Evolutionary conservation across 495 filamentous ascomycete genomes (phyloP).

Genomic region (Neohortaea acidophila): DNA sequence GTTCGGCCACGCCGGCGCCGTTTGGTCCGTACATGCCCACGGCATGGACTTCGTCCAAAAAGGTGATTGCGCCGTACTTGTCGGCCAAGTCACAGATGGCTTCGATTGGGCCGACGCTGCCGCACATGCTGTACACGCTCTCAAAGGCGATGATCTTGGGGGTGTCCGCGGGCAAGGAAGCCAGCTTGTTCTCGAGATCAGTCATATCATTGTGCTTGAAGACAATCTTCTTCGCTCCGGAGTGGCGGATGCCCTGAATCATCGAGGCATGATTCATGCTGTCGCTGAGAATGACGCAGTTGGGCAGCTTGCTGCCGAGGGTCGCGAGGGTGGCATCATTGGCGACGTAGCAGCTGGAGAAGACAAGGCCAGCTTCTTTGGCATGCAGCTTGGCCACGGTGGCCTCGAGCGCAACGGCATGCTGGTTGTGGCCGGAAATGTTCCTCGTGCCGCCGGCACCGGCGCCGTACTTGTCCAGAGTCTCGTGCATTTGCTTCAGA

Average conservation of each 20-base stretch:
- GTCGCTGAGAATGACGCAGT: conserved; percentile 92
- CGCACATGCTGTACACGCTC: conserved; percentile 98
- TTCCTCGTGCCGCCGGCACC: conserved; percentile 93
- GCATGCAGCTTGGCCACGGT: conserved; percentile 78
- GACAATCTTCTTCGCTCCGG: conserved; percentile 87
- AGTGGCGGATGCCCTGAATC: conserved; percentile 98
- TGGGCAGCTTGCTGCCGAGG: conserved; percentile 83
- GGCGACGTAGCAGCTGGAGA: conserved; percentile 93
- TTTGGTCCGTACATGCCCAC: conserved; percentile 98
- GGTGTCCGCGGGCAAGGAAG: conserved; percentile 61
- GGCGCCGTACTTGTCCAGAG: conserved; percentile 85
- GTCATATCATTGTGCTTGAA: conserved; percentile 94
- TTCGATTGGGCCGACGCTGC: conserved; percentile 87
- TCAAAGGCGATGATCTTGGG: conserved; percentile 99
- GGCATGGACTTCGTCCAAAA: conserved; percentile 95
- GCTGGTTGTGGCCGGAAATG: conserved; percentile 93
- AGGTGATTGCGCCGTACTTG: conserved; percentile 94
- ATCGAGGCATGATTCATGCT: conserved; percentile 95
- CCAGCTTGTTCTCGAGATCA: conserved; percentile 82
- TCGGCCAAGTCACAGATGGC: conserved; percentile 91
- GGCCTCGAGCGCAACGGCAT: conserved; percentile 71
- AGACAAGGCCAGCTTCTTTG: conserved; percentile 86
- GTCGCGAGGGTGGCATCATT: conserved; percentile 97
- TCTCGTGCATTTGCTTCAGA: conserved; percentile 81
- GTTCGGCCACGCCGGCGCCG: conserved; percentile 91